A percentile compares a stretch with the other conserved stretches of the same genome.
phyloP scores from a whole-genome alignment of 257 asterid species.

The Thymus quinquecostatus region DNA sequence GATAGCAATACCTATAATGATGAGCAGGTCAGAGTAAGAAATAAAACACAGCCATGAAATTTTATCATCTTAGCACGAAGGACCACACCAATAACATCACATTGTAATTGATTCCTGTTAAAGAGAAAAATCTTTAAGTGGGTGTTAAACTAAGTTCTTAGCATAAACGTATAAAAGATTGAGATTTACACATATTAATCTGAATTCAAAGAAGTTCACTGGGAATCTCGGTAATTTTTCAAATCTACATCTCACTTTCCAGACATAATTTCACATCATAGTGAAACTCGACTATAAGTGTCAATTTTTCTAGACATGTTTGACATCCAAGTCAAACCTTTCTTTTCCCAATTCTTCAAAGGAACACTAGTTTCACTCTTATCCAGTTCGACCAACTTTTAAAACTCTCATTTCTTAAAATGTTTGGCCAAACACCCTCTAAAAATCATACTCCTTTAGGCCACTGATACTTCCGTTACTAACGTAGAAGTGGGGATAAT shows the following conservation, averaged over 20 bases:
- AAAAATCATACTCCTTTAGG: background rate
- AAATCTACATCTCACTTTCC: background rate
- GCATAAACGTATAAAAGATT: conserved; percentile 2
- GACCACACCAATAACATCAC: background rate
- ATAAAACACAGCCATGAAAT: background rate
- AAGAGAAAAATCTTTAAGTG: background rate
- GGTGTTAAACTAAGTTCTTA: background rate
- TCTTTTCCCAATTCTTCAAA: background rate
- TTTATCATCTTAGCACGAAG: conserved; percentile 2
- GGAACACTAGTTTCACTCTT: conserved; percentile 1
- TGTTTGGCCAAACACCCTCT: background rate
- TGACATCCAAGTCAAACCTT: background rate
- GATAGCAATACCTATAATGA: conserved; percentile 64
- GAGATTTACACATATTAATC: background rate
- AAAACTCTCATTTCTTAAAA: conserved; percentile 2
- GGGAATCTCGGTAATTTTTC: background rate
- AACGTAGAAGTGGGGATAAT: background rate
- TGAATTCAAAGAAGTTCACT: background rate
- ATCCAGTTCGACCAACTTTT: background rate
- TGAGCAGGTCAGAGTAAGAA: background rate
- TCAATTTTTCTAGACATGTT: background rate
- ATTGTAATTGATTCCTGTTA: background rate
- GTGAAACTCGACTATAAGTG: background rate
- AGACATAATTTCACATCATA: background rate
- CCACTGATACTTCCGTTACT: background rate